These are phyloP conservation scores for Colletotrichum falcatum DNA, from an alignment of 2,329 filamentous ascomycete genomes.

Conservation along the genomic window DNA sequence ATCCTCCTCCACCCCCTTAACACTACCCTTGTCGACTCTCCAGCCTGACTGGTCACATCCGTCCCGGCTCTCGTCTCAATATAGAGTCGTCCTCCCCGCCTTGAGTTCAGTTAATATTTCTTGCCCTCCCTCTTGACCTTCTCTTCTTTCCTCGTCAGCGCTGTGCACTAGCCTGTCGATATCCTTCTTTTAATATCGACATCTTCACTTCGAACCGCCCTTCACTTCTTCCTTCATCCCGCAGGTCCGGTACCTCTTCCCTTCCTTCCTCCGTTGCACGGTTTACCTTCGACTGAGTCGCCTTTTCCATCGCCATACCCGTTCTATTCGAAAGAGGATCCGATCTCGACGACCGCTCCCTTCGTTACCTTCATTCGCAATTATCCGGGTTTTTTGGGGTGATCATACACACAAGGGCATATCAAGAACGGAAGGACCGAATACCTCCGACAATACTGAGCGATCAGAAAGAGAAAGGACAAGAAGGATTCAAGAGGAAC, in stretches of 20 bases:
- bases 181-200: slow-evolving; percentile 64
- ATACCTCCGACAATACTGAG: slow-evolving; percentile 15
- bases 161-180: slow-evolving; percentile 66
- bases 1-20: slow-evolving; percentile 16
- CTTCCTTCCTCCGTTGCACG: slow-evolving; percentile 45
- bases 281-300: slow-evolving; percentile 42
- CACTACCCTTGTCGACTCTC: slow-evolving; percentile 32
- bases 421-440: slow-evolving; percentile 11
- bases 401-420: slow-evolving; percentile 28
- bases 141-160: slow-evolving; percentile 54
- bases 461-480: slow-evolving; percentile 37
- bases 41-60: slow-evolving; percentile 32
- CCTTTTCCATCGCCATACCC: slow-evolving; percentile 36
- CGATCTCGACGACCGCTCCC: slow-evolving; percentile 42
- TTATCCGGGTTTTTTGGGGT: slow-evolving; percentile 29
- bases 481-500: slow-evolving; percentile 33
- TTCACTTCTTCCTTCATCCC: slow-evolving; percentile 46
- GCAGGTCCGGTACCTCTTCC: slow-evolving; percentile 67
- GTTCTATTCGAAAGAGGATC: slow-evolving; percentile 39
- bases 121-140: slow-evolving; percentile 48
- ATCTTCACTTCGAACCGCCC: slow-evolving; percentile 48
- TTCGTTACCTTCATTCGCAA: slow-evolving; percentile 42
- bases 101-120: slow-evolving; percentile 37
- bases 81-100: slow-evolving; percentile 49
- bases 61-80: slow-evolving; percentile 48